Evolutionary conservation across 169 alveolate genomes (phyloP), one percentile per base, ranked within the genome.

Genomic region (Plasmodium berghei): DNA sequence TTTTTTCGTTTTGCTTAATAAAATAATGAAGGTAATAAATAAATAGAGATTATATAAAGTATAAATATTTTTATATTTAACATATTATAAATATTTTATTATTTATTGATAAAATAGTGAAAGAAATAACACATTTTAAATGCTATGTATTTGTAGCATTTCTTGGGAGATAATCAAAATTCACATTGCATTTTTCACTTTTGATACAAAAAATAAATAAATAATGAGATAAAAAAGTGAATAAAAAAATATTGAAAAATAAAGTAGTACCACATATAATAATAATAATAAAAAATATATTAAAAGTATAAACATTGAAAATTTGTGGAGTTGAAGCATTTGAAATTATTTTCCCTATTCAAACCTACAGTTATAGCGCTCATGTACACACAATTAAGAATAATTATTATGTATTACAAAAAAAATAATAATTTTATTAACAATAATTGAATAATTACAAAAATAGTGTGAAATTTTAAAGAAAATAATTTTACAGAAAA

Each of bases 171-270:
- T 14, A 52, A 16, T 14, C 2, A 52, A 52, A 14, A 52, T 52
- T 5, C 59, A 52, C 20, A 52, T 52, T 52, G 20, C 59, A 52
- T 16, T 16, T 52, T 52, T 52, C 20, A 52, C n/a, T 52, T 52
- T 52, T 12, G 20, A 52, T 52, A 20, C 22, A 14, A 58, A 58
- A 14, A 58, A 58, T n/a, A 20, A 20, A 58, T n/a, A 58, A 58
- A 10, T 4, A 10, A 14, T 3, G 52, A 71, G 1, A 52, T 28
- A 8, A 10, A 71, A 58, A 52, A 28, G 26, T 49, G 42, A n/a
- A 58, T 18, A 66, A 66, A 58, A 71, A 40, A 52, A 58, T 40
- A 52, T 45, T 18, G 16, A 66, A 49, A 58, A 71, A 40, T 9
- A 49, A 58, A 52, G 45, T 20, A 58, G 12, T 9, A 9, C n/a